Base-by-base conservation (phyloP, 345 rosid genomes). In the Pistacia vera region DNA sequence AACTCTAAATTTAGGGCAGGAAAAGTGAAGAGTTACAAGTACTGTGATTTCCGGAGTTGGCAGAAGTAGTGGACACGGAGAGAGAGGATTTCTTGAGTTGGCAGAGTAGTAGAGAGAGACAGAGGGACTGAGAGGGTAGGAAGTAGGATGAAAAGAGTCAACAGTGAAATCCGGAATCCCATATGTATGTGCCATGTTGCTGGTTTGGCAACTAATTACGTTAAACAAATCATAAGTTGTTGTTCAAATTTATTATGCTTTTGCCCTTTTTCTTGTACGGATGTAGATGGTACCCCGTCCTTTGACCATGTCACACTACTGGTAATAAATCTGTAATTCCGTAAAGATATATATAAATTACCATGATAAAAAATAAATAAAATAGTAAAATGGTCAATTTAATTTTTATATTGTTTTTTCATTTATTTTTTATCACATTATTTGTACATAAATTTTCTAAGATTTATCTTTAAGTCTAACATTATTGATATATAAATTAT, bases 121-220 rank as follows among this genome's bases (percentile, higher is more conserved):
- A 18, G 7, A 8, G 59, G 0, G 49, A 22, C 52, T 22, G 22
- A 60, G 56, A 36, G 18, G 46, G 13, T 10, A 25, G 62, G 49
- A 41, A 58, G 52, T 7, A 17, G 70, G 48, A 59, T 38, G 56
- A 13, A 72, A 4, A 2, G 44, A 46, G 49, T 73, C 67, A 71
- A 68, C 68, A 68, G 12, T 2, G 17, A 41, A 36, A 68, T 12
- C n/a, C 9, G 49, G 77, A 60, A 66, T 73, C 76, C 61, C 46
- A 4, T 49, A 20, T 61, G 55, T 8, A 33, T 20, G 33, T 22
- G 22, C 22, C 22, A 22, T 22, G 22, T 22, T 0, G 22, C 22
- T 22, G 69, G 71, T 70, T 67, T 58, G 69, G 81, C 81, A 78
- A 67, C 77, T 38, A 73, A 73, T 78, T 76, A n/a, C 30, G 56